Conservation (phyloP, 2,329 filamentous ascomycete genomes). For the Sphaceloma murrayae region DNA sequence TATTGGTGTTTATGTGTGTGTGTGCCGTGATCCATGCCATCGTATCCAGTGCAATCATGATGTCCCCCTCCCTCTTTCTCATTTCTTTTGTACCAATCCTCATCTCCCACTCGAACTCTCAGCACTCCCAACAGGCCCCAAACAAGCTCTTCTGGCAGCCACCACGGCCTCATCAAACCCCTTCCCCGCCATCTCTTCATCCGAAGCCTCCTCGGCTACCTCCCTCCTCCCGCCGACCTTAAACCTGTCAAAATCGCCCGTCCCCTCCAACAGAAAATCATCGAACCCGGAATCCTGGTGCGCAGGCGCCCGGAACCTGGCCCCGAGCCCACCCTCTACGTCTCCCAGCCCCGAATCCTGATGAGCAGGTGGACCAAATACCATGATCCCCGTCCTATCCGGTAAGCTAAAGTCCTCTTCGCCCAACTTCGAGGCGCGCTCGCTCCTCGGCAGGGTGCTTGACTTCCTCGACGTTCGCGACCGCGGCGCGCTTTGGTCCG, state of each 20-base stretch:
- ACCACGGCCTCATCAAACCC: too few species aligned
- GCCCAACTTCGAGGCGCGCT: too few species aligned
- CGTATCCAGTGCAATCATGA: not conserved
- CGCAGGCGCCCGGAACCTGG: slow-evolving; percentile 18
- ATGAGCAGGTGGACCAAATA: not conserved
- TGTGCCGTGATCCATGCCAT: too few species aligned
- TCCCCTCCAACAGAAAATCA: slow-evolving; percentile 23
- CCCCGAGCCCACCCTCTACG: not conserved
- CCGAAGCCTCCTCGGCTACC: not conserved
- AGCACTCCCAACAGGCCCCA: too few species aligned
- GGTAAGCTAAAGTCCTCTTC: not conserved
- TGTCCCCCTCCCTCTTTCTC: not conserved
- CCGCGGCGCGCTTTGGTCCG: not conserved
- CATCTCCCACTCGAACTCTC: too few species aligned
- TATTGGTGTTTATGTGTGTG: too few species aligned
- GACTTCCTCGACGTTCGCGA: not conserved
- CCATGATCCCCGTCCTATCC: not conserved
- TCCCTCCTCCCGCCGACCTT: not conserved
- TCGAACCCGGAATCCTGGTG: slow-evolving; percentile 33
- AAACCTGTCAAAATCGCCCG: not conserved
- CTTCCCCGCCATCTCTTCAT: not conserved
- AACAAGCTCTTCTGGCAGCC: too few species aligned
- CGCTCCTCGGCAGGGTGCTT: too few species aligned
- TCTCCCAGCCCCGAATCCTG: slow-evolving; percentile 1
- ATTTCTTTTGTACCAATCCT: too few species aligned